A percentile compares a stretch with the other conserved stretches of the same genome.
Conservation (phyloP, 805 yeast genomes). For the Candida lessepsii region DNA sequence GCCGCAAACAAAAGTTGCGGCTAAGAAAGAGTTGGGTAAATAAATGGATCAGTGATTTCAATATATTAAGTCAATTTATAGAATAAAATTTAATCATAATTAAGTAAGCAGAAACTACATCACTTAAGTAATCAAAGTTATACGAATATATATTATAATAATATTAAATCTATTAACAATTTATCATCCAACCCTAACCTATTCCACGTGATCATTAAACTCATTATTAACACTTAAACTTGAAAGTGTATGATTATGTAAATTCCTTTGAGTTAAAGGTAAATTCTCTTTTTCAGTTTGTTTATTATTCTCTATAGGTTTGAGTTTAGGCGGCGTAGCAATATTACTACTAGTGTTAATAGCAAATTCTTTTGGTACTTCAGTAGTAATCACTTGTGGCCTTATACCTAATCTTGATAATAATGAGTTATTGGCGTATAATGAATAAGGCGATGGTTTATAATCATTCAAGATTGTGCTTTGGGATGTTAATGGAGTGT, state of each 20-base stretch:
- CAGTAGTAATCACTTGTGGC: constrained; percentile 40
- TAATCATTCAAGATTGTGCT: constrained; percentile 26
- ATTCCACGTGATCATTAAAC: constrained; percentile 21
- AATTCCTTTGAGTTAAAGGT: constrained; percentile 31
- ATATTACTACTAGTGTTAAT: constrained; percentile 11
- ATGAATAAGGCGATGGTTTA: constrained; percentile 26
- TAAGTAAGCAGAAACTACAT: not conserved
- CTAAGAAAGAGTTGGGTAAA: too few species aligned
- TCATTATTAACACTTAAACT: constrained; percentile 15
- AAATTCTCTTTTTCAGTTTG: constrained; percentile 16
- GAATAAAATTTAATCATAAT: too few species aligned
- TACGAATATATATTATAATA: not conserved
- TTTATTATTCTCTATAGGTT: constrained; percentile 3
- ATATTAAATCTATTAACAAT: too few species aligned
- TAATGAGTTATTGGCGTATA: constrained; percentile 31
- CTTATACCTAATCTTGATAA: constrained; percentile 39
- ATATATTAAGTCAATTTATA: too few species aligned
- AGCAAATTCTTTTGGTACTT: constrained; percentile 19
- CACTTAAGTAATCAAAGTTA: not conserved
- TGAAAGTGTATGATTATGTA: constrained; percentile 24
- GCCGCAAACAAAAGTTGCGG: too few species aligned
- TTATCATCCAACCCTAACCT: too few species aligned
- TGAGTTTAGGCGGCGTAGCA: not conserved
- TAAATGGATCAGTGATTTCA: too few species aligned
- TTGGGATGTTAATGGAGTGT: constrained; percentile 32